Percentiles rank a stretch among this genome's conserved stretches.
phyloP scores from a whole-genome alignment of 305 asterid species.

The Ajuga reptans region DNA sequence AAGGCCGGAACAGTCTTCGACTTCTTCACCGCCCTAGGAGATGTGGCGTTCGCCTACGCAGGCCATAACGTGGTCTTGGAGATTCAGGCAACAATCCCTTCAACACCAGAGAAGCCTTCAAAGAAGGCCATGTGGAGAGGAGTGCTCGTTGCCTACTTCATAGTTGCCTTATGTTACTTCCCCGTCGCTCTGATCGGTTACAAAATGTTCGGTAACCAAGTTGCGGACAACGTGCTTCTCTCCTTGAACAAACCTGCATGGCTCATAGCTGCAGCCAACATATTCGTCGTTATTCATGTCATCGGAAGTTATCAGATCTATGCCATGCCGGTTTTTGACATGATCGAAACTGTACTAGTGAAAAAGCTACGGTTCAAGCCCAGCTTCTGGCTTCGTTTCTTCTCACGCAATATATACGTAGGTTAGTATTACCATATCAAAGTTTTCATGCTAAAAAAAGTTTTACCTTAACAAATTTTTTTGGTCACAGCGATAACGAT shows the following conservation, averaged over 20 bases:
- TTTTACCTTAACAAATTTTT: not conserved
- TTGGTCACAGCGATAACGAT: slow-evolving; percentile 38
- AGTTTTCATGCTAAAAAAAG: not conserved
- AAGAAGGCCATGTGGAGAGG: slow-evolving; percentile 68
- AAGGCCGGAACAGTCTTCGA: slow-evolving; percentile 35
- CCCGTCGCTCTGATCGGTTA: slow-evolving; percentile 53
- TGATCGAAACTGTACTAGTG: slow-evolving; percentile 48
- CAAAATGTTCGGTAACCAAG: slow-evolving; percentile 38
- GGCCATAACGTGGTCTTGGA: slow-evolving; percentile 64
- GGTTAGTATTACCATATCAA: slow-evolving; percentile 28
- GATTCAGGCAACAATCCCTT: slow-evolving; percentile 63
- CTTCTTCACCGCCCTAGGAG: slow-evolving; percentile 49
- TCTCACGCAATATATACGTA: slow-evolving; percentile 36
- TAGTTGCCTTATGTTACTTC: slow-evolving; percentile 56
- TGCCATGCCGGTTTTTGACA: slow-evolving; percentile 57
- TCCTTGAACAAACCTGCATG: slow-evolving; percentile 48
- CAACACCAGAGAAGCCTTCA: slow-evolving; percentile 58
- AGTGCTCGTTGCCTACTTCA: slow-evolving; percentile 50
- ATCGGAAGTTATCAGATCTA: slow-evolving; percentile 61
- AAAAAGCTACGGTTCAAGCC: slow-evolving; percentile 42
- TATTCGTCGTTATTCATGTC: slow-evolving; percentile 48
- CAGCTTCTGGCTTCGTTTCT: slow-evolving; percentile 29
- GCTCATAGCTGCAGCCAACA: slow-evolving; percentile 52
- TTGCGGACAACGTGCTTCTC: slow-evolving; percentile 42
- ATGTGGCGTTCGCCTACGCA: slow-evolving; percentile 57